A percentile compares a stretch with the other conserved stretches of the same genome.
These are phyloP conservation scores for Pseudogymnoascus sp. DNA, from an alignment of 2,329 filamentous ascomycete genomes.

Conservation along the genomic window DNA sequence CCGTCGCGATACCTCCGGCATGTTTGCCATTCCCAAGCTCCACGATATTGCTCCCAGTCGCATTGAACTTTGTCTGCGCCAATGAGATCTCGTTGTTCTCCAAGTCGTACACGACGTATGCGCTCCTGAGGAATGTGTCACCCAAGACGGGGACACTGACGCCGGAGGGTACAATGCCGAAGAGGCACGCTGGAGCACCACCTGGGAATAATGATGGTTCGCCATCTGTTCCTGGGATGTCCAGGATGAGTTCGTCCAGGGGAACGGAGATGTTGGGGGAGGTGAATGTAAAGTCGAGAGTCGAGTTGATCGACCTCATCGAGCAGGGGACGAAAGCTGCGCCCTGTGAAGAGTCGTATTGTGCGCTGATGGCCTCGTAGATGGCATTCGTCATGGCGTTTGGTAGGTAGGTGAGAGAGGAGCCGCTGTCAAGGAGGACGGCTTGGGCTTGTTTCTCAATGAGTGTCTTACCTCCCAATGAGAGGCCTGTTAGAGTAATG, in stretches of 20 bases:
- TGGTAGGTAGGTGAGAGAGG: slow-evolving; percentile 60
- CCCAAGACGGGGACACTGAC: slow-evolving; percentile 54
- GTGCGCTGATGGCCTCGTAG: slow-evolving; percentile 50
- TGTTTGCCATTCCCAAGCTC: slow-evolving; percentile 46
- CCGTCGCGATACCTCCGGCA: slow-evolving; percentile 47
- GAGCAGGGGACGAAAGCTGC: slow-evolving; percentile 56
- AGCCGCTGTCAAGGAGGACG: slow-evolving; percentile 65
- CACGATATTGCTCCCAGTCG: slow-evolving; percentile 40
- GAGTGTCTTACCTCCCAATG: slow-evolving; percentile 37
- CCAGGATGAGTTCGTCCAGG: slow-evolving; percentile 53
- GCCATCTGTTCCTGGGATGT: slow-evolving; percentile 38
- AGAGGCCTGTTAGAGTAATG: slow-evolving; percentile 58
- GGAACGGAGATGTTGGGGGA: slow-evolving; percentile 45
- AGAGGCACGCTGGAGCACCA: slow-evolving; percentile 52
- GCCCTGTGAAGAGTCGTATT: slow-evolving; percentile 45
- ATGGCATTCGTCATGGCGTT: slow-evolving; percentile 45
- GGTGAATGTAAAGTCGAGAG: slow-evolving; percentile 49
- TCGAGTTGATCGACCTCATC: slow-evolving; percentile 35
- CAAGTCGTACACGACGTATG: slow-evolving; percentile 69
- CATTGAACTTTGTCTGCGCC: slow-evolving; percentile 58
- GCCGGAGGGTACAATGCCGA: slow-evolving; percentile 56
- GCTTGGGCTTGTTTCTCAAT: slow-evolving; percentile 46
- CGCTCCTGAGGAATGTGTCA: slow-evolving; percentile 67
- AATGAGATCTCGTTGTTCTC: slow-evolving; percentile 64
- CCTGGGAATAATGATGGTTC: slow-evolving; percentile 44